These are phyloP conservation scores for Leccinum brunneo-olivaceum DNA, from an alignment of 1,284 basidiomycete species.

Conservation along the genomic window DNA sequence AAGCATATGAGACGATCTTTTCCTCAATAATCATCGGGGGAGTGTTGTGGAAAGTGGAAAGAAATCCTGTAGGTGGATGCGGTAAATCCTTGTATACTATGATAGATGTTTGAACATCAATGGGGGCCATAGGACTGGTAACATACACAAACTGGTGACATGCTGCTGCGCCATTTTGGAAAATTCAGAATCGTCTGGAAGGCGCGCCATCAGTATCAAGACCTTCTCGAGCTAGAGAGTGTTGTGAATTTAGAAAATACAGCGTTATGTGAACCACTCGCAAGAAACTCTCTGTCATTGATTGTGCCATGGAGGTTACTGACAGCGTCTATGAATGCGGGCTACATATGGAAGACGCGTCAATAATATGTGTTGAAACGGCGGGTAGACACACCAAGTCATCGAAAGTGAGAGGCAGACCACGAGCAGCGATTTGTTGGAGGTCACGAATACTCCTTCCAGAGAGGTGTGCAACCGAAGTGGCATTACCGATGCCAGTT, in stretches of 20 bases:
- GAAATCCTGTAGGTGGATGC: conserved; percentile 54
- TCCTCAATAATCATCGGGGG: neutral
- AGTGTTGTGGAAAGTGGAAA: conserved; percentile 26
- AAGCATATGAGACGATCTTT: conserved; percentile 37
- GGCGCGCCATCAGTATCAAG: conserved; percentile 48
- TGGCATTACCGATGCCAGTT: neutral
- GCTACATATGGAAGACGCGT: conserved; percentile 25
- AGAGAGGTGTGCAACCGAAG: conserved; percentile 1
- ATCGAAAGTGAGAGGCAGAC: conserved; percentile 13
- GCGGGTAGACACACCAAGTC: conserved; percentile 18
- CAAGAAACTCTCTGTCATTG: conserved; percentile 54
- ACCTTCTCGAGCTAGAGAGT: conserved; percentile 47
- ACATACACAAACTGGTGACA: conserved; percentile 46
- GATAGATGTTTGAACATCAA: neutral
- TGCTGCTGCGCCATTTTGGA: conserved; percentile 38
- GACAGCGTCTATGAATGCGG: conserved; percentile 46
- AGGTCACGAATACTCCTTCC: conserved; percentile 13
- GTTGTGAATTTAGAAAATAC: conserved; percentile 3
- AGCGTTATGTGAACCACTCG: conserved; percentile 19
- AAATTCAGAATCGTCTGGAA: conserved; percentile 31
- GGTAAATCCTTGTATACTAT: conserved; percentile 57
- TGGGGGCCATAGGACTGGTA: neutral
- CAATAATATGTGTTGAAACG: neutral
- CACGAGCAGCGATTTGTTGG: conserved; percentile 20
- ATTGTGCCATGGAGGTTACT: conserved; percentile 41